A percentile compares a stretch with the other conserved stretches of the same genome.
These are phyloP conservation scores for Barnettozyma hawaiiensis DNA, from an alignment of 1,139 yeast species.

Conservation along the genomic window DNA sequence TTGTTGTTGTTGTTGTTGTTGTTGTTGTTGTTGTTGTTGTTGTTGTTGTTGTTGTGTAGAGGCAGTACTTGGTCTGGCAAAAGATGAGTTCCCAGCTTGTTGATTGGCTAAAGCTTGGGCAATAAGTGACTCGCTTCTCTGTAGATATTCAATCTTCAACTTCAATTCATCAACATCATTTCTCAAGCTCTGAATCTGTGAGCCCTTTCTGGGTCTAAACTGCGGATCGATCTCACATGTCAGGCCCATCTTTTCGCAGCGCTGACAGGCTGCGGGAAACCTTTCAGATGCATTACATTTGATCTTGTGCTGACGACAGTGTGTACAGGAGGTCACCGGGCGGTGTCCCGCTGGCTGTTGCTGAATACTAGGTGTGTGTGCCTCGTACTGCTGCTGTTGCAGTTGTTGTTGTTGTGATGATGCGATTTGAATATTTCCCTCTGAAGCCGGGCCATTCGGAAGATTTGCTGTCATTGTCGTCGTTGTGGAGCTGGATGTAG, in stretches of 20 bases:
- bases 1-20: slow-evolving; percentile 5
- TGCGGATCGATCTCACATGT: slow-evolving; percentile 88
- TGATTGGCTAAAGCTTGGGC: slow-evolving; percentile 50
- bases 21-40: not conserved
- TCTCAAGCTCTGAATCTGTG: slow-evolving; percentile 77
- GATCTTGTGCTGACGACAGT: slow-evolving; percentile 91
- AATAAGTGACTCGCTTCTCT: slow-evolving; percentile 62
- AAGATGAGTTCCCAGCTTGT: slow-evolving; percentile 9
- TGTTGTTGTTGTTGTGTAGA: not conserved
- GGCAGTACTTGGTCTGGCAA: slow-evolving; percentile 3
- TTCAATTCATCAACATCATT: slow-evolving; percentile 81
- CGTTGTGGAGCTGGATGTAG: slow-evolving; percentile 6
- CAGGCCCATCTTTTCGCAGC: slow-evolving; percentile 76
- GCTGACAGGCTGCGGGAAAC: slow-evolving; percentile 74
- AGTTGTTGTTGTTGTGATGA: not conserved
- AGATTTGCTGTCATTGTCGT: no score
- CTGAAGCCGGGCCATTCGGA: not conserved
- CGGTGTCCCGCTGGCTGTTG: slow-evolving; percentile 48
- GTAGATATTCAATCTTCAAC: slow-evolving; percentile 68
- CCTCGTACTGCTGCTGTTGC: no score
- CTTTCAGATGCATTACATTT: slow-evolving; percentile 87
- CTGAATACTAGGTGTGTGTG: not conserved
- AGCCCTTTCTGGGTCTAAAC: slow-evolving; percentile 86
- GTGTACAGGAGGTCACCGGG: slow-evolving; percentile 90
- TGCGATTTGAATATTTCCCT: not conserved